A percentile compares a stretch with the other conserved stretches of the same genome.
Evolutionary conservation across 2,329 filamentous ascomycete species (phyloP).

Genomic region (Pseudohalonectria lignicola): DNA sequence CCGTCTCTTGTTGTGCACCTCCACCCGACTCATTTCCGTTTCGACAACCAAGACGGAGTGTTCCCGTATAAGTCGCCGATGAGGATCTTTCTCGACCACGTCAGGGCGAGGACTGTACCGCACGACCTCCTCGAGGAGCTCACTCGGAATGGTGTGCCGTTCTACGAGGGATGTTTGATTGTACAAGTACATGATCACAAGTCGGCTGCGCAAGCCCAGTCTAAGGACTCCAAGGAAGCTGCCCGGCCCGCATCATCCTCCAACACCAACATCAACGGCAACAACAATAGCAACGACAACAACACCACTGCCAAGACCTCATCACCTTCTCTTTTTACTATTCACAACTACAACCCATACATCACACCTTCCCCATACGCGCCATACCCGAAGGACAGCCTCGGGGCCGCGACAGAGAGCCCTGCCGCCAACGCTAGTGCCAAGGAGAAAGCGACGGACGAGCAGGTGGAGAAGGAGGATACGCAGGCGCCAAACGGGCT

Average conservation of each 20-base stretch:
- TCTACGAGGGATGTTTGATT: slow-evolving; percentile 92
- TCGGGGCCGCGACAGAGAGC: slow-evolving; percentile 12
- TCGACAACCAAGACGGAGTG: slow-evolving; percentile 88
- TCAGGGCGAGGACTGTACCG: slow-evolving; percentile 67
- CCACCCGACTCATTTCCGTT: slow-evolving; percentile 75
- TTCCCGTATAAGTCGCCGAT: slow-evolving; percentile 91
- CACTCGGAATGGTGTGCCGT: slow-evolving; percentile 57
- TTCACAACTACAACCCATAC: slow-evolving; percentile 86
- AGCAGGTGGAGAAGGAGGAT: slow-evolving; percentile 40
- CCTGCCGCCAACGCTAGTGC: slow-evolving; percentile 17
- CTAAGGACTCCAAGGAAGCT: slow-evolving; percentile 50
- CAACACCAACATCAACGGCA: no score
- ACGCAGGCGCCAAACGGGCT: slow-evolving; percentile 40
- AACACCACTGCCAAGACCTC: no score
- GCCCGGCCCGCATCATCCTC: slow-evolving; percentile 41
- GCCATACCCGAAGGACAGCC: slow-evolving; percentile 54
- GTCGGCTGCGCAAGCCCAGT: slow-evolving; percentile 36
- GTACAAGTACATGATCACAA: slow-evolving; percentile 90
- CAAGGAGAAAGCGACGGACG: slow-evolving; percentile 25
- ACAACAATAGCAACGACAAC: no score
- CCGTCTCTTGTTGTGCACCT: slow-evolving; percentile 84
- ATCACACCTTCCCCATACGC: slow-evolving; percentile 82
- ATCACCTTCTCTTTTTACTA: slow-evolving; percentile 73
- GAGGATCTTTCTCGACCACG: slow-evolving; percentile 67
- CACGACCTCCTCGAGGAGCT: slow-evolving; percentile 82